Evolutionary conservation across 768 basidiomycete genomes (phyloP).

Genomic region (Trametes cubensis): DNA sequence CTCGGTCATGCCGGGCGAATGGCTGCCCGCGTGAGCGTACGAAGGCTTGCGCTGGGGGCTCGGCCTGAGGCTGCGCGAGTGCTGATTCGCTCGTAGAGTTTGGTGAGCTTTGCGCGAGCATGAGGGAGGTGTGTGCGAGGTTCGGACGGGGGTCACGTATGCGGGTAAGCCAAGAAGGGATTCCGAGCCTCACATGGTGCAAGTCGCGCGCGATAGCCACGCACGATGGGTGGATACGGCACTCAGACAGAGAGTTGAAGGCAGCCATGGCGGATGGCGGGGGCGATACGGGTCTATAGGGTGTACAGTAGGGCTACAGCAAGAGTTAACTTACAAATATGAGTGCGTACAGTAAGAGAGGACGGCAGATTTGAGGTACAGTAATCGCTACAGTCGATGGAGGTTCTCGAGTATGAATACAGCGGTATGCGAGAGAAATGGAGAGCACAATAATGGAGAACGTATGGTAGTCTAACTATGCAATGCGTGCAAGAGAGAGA

Average conservation of each 20-base stretch:
- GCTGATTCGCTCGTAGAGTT: neutral
- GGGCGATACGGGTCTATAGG: neutral
- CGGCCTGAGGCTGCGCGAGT: neutral
- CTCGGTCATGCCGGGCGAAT: neutral
- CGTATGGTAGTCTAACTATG: constrained; percentile 2
- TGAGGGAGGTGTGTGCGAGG: neutral
- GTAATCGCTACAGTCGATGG: constrained; percentile 6
- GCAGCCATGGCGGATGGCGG: too few species aligned
- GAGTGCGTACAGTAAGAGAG: constrained; percentile 2
- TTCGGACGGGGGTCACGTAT: neutral
- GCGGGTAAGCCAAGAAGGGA: too few species aligned
- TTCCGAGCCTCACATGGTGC: too few species aligned
- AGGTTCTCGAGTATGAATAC: constrained; percentile 1
- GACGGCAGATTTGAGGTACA: neutral
- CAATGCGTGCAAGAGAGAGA: neutral
- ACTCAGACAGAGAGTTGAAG: too few species aligned
- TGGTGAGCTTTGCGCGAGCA: neutral
- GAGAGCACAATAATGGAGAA: constrained; percentile 1
- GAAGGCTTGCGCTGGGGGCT: too few species aligned
- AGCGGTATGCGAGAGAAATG: constrained; percentile 1
- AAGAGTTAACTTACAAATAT: neutral
- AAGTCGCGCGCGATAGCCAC: too few species aligned
- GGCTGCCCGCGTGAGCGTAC: too few species aligned
- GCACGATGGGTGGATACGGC: neutral
- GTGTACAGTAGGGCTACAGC: neutral